A percentile compares a stretch with the other conserved stretches of the same genome.
Evolutionary conservation across 2,329 filamentous ascomycete species (phyloP).

Genomic region (Phaeosphaeriaceae sp.): DNA sequence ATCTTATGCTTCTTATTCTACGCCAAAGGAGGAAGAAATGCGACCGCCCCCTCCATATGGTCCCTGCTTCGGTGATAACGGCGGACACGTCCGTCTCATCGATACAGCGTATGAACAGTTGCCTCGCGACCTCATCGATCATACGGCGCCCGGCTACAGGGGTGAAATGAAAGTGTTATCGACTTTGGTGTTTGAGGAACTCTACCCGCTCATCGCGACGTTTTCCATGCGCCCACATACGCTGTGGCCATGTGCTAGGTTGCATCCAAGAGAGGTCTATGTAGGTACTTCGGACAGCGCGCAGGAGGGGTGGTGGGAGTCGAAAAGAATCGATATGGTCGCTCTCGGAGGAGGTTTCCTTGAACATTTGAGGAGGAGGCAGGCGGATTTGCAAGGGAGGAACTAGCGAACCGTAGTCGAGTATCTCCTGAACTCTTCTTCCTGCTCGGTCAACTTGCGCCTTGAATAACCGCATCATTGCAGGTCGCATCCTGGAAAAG

Average conservation of each 20-base stretch:
- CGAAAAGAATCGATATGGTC: conserved; percentile 5
- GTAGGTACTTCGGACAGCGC: conserved; percentile 16
- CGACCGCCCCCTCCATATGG: conserved; percentile 7
- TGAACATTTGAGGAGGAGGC: conserved; percentile 4
- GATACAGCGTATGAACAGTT: conserved; percentile 7
- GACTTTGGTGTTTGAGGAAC: conserved; percentile 14
- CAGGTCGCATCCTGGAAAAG: too few species aligned
- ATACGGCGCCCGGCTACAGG: conserved; percentile 8
- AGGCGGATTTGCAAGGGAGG: background rate
- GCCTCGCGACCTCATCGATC: conserved; percentile 4
- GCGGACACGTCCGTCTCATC: conserved; percentile 14
- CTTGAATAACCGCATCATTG: too few species aligned
- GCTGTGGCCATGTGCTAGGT: conserved; percentile 19
- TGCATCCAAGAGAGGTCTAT: conserved; percentile 21
- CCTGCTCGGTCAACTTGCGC: too few species aligned
- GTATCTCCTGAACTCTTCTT: too few species aligned
- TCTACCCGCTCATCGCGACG: conserved; percentile 11
- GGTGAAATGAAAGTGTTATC: conserved; percentile 14
- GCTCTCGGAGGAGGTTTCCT: conserved; percentile 2
- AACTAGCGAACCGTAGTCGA: background rate
- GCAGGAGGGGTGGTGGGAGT: conserved; percentile 22
- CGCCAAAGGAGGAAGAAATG: background rate
- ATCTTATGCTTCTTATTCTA: conserved; percentile 13
- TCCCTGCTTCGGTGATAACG: conserved; percentile 13
- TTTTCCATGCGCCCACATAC: conserved; percentile 7